Evolutionary conservation across 129 eudicot species (phyloP).

Genomic region (Sambucus nigra): DNA sequence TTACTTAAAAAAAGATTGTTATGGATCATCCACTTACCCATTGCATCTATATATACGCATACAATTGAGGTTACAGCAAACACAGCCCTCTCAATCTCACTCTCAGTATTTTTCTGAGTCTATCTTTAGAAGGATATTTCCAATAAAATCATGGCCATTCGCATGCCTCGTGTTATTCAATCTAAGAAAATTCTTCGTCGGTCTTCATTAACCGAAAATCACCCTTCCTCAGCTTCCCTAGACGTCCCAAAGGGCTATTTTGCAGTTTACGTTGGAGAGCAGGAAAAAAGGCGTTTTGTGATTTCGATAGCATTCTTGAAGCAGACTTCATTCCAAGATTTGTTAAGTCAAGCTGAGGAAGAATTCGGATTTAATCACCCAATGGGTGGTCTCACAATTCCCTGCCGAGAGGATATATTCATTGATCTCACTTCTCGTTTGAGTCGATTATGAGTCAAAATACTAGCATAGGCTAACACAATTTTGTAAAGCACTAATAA

Average conservation of each 20-base stretch:
- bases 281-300: conserved; percentile 25
- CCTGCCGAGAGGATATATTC: conserved; percentile 29
- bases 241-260: conserved; percentile 32
- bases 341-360: conserved; percentile 30
- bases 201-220: background rate
- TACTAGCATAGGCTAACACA: background rate
- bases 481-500: background rate
- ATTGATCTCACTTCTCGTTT: conserved; percentile 18
- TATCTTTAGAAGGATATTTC: background rate
- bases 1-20: background rate
- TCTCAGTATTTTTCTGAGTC: background rate
- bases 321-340: conserved; percentile 27
- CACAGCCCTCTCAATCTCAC: background rate
- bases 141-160: conserved; percentile 8
- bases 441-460: background rate
- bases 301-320: conserved; percentile 31
- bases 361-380: conserved; percentile 35
- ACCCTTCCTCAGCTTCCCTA: background rate
- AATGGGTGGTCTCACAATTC: conserved; percentile 34
- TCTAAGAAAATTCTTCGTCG: conserved; percentile 8
- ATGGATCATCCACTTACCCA: background rate
- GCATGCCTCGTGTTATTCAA: background rate
- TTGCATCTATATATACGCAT: background rate
- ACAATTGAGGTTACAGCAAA: background rate
- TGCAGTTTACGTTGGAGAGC: conserved; percentile 29